Conservation (phyloP, 2,329 filamentous ascomycete genomes). For the Paracorniculantispora psalliotae region DNA sequence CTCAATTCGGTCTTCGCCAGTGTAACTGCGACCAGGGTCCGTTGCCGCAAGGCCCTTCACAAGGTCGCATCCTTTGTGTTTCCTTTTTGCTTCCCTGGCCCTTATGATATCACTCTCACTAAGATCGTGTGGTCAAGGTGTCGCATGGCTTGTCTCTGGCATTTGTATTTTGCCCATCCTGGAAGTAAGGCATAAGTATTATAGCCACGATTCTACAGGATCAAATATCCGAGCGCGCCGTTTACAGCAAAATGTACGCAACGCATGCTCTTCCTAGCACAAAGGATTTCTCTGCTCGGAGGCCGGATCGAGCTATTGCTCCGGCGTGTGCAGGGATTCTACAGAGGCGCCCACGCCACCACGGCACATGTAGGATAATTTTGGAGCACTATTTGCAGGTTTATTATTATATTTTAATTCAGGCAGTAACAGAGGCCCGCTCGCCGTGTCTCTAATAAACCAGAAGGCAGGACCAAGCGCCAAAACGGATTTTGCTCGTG, state of each 20-base stretch:
- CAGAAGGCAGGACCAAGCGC: not conserved
- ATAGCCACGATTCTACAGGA: not conserved
- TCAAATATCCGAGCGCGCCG: no score
- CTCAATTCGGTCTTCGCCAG: not conserved
- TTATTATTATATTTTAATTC: not conserved
- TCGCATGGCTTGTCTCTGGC: not conserved
- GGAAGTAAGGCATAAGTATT: not conserved
- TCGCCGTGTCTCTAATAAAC: not conserved
- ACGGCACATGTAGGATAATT: not conserved
- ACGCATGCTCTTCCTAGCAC: not conserved
- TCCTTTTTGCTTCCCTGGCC: not conserved
- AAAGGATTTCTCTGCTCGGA: not conserved
- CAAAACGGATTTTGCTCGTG: not conserved
- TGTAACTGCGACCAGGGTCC: not conserved
- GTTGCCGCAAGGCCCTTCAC: not conserved
- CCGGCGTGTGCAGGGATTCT: constrained; percentile 4
- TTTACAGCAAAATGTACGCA: not conserved
- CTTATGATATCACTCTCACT: not conserved
- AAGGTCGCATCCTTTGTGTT: not conserved
- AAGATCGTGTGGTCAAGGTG: not conserved
- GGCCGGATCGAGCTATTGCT: constrained; percentile 12
- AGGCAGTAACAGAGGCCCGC: not conserved
- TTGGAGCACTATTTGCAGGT: not conserved
- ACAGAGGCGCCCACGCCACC: not conserved
- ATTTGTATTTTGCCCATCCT: not conserved